A percentile compares a stretch with the other conserved stretches of the same genome.
These are phyloP conservation scores for Colletotrichum liriopes DNA, from an alignment of 2,329 filamentous ascomycete species.

Conservation along the genomic window DNA sequence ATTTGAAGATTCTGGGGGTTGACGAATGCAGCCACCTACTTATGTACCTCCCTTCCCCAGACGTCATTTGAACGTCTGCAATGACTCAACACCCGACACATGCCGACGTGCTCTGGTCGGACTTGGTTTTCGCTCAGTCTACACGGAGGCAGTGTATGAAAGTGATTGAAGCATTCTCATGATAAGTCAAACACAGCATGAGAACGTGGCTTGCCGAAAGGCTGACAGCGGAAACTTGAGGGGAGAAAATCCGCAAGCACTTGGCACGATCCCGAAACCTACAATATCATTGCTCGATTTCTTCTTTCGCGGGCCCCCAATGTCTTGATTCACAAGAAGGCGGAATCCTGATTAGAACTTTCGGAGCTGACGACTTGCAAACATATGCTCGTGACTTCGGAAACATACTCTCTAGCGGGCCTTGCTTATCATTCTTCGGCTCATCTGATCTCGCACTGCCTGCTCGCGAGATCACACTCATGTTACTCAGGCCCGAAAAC, in stretches of 20 bases:
- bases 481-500: not conserved
- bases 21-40: too few species aligned
- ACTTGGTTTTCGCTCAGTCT: not conserved
- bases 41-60: not conserved
- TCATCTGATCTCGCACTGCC: not conserved
- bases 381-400: not conserved
- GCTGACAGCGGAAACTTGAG: not conserved
- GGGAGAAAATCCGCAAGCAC: not conserved
- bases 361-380: not conserved
- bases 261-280: not conserved
- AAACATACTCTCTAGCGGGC: not conserved
- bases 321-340: not conserved
- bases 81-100: not conserved
- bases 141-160: too few species aligned
- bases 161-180: not conserved
- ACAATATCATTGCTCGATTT: not conserved
- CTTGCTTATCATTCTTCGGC: not conserved
- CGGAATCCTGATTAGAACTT: not conserved
- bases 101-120: not conserved
- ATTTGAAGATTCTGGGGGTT: not conserved
- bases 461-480: not conserved
- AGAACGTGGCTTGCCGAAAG: not conserved
- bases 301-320: not conserved
- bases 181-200: not conserved
- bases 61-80: not conserved